phyloP scores from a whole-genome alignment of 208 protist genomes.

The Balamuthia mandrillaris region DNA sequence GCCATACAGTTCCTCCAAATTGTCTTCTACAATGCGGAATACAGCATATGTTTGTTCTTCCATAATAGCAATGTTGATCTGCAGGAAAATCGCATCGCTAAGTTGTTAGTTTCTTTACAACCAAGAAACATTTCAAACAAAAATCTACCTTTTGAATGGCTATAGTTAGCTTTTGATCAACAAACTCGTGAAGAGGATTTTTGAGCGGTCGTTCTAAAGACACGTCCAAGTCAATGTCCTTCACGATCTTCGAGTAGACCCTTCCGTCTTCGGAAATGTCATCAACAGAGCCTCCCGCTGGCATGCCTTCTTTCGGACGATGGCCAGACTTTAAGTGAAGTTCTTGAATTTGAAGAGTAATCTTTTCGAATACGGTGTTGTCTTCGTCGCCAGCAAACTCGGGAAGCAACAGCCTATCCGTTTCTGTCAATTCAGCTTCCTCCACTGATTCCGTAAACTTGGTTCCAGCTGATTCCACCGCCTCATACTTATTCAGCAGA shows the following conservation, averaged over 20 bases:
- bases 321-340: too few relatives aligned
- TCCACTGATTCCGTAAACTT: too few relatives aligned
- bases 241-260: slow-evolving; percentile 4
- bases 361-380: too few relatives aligned
- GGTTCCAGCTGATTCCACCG: too few relatives aligned
- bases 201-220: neutral
- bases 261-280: too few relatives aligned
- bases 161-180: neutral
- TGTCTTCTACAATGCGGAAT: neutral
- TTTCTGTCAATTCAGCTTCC: too few relatives aligned
- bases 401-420: too few relatives aligned
- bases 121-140: neutral
- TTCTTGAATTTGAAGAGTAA: too few relatives aligned
- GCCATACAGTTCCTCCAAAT: neutral
- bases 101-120: neutral
- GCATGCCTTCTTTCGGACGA: too few relatives aligned
- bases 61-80: slow-evolving; percentile 22
- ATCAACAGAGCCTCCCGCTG: too few relatives aligned
- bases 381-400: too few relatives aligned
- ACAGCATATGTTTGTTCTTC: slow-evolving; percentile 16
- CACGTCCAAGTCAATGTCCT: neutral
- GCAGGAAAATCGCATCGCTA: neutral
- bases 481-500: neutral
- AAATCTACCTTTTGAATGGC: neutral
- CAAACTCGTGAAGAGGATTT: neutral